Percentiles rank a stretch among this genome's conserved stretches.
phyloP scores from a whole-genome alignment of 306 rosid genomes.

The Vachellia pachyceras region DNA sequence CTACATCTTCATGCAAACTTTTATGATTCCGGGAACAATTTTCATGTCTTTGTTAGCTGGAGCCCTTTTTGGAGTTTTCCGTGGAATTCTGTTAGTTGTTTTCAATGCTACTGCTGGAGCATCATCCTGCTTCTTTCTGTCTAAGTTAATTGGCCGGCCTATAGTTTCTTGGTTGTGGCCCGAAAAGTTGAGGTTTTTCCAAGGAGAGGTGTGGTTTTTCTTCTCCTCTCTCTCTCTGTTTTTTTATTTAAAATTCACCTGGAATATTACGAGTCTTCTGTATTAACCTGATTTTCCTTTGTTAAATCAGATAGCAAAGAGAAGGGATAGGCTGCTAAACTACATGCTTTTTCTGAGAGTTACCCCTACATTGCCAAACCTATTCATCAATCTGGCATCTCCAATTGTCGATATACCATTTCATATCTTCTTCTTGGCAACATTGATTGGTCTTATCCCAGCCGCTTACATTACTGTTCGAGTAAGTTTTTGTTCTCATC shows the following conservation, averaged over 20 bases:
- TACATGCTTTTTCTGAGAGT: slow-evolving; percentile 97
- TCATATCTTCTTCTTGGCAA: slow-evolving; percentile 87
- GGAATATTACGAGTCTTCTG: background rate
- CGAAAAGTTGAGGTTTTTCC: slow-evolving; percentile 83
- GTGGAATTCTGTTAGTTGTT: slow-evolving; percentile 82
- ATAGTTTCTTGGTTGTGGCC: slow-evolving; percentile 94
- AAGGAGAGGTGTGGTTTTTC: slow-evolving; percentile 74
- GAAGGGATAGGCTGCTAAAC: slow-evolving; percentile 87
- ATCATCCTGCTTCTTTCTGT: slow-evolving; percentile 81
- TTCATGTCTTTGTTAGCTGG: slow-evolving; percentile 98
- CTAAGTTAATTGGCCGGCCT: slow-evolving; percentile 93
- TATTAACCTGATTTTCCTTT: slow-evolving; percentile 23
- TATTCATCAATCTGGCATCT: slow-evolving; percentile 97
- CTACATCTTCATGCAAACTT: slow-evolving; percentile 97
- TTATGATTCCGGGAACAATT: slow-evolving; percentile 97
- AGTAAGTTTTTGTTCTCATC: slow-evolving; percentile 58
- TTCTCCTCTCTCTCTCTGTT: slow-evolving; percentile 7
- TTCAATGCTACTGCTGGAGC: slow-evolving; percentile 97
- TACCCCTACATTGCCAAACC: slow-evolving; percentile 95
- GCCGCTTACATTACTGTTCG: slow-evolving; percentile 89
- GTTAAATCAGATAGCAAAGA: slow-evolving; percentile 78
- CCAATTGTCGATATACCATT: slow-evolving; percentile 96
- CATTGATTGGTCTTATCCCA: slow-evolving; percentile 86
- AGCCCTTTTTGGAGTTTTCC: slow-evolving; percentile 85
- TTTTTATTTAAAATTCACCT: slow-evolving; percentile 7